phyloP scores from a whole-genome alignment of 1,284 basidiomycete genomes.

The Moesziomyces antarcticus region DNA sequence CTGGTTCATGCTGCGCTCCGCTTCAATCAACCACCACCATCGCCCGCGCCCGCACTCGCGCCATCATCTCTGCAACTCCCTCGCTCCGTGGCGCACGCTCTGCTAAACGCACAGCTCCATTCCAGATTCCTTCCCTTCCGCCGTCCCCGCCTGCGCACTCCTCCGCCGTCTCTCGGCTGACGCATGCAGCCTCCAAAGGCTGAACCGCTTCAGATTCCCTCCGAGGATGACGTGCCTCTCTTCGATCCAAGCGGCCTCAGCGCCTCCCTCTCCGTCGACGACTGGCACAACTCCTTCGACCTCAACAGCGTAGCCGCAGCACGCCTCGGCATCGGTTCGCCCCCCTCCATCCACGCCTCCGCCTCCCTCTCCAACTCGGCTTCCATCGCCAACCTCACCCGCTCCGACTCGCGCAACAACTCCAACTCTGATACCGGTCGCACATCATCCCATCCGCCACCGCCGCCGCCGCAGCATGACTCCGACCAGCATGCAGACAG shows the following conservation, averaged over 20 bases:
- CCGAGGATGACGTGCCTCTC: constrained; percentile 48
- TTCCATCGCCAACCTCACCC: constrained; percentile 33
- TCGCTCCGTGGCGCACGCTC: constrained; percentile 1
- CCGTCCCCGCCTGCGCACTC: constrained; percentile 7
- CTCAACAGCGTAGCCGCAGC: constrained; percentile 45
- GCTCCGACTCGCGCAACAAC: constrained; percentile 25
- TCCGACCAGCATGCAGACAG: background rate
- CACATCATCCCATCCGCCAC: constrained; percentile 10
- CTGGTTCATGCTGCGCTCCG: too few relatives aligned
- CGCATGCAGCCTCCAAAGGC: constrained; percentile 44
- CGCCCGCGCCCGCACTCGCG: too few relatives aligned
- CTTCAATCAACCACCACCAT: too few relatives aligned
- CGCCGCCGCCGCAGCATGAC: constrained; percentile 3
- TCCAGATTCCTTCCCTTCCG: constrained; percentile 1
- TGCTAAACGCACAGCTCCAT: background rate
- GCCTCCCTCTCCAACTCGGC: constrained; percentile 17
- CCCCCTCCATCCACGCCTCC: constrained; percentile 29
- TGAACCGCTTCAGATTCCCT: constrained; percentile 44
- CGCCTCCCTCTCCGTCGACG: constrained; percentile 47
- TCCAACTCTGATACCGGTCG: constrained; percentile 17
- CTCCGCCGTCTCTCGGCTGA: constrained; percentile 23
- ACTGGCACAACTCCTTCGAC: constrained; percentile 50
- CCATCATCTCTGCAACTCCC: background rate
- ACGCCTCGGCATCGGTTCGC: constrained; percentile 45
- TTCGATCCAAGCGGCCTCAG: constrained; percentile 52